Evolutionary conservation across 2,329 filamentous ascomycete species (phyloP).

Genomic region (Leptographium radiaticola): DNA sequence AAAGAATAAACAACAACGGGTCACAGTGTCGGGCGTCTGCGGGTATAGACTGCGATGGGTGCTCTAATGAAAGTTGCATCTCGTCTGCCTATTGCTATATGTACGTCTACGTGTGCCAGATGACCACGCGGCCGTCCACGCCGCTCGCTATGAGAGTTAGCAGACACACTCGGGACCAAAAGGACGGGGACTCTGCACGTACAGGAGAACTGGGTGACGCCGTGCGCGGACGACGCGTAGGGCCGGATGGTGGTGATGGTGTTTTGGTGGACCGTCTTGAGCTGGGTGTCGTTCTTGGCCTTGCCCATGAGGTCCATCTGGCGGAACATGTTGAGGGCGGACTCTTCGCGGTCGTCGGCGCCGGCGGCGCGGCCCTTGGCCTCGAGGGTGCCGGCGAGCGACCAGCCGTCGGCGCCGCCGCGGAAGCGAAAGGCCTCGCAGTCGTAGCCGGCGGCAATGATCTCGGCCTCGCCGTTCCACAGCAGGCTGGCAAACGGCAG

Average conservation of each 20-base stretch:
- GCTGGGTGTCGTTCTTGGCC: conserved; percentile 77
- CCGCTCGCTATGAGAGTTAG: conserved; percentile 55
- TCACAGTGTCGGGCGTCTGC: too few species aligned
- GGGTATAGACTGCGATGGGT: background rate
- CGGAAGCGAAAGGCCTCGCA: conserved; percentile 82
- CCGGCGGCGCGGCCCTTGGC: conserved; percentile 50
- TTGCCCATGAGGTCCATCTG: conserved; percentile 99
- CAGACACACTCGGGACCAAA: background rate
- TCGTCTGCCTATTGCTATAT: background rate
- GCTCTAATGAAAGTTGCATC: background rate
- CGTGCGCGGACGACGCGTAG: conserved; percentile 53
- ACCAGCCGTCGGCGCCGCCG: conserved; percentile 70
- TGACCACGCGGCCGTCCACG: conserved; percentile 69
- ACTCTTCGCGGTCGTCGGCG: conserved; percentile 64
- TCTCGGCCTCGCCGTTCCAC: conserved; percentile 85
- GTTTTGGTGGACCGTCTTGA: conserved; percentile 95
- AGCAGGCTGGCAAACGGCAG: conserved; percentile 86
- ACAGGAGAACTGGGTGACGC: conserved; percentile 76
- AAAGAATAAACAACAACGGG: too few species aligned
- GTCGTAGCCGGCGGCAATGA: conserved; percentile 87
- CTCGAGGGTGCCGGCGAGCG: conserved; percentile 70
- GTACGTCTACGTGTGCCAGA: conserved; percentile 51
- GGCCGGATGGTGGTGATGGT: conserved; percentile 76
- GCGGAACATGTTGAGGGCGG: conserved; percentile 92
- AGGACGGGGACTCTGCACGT: conserved; percentile 28